Base-by-base conservation (phyloP, 768 basidiomycete genomes). In the Rhodotorula diobovata region DNA sequence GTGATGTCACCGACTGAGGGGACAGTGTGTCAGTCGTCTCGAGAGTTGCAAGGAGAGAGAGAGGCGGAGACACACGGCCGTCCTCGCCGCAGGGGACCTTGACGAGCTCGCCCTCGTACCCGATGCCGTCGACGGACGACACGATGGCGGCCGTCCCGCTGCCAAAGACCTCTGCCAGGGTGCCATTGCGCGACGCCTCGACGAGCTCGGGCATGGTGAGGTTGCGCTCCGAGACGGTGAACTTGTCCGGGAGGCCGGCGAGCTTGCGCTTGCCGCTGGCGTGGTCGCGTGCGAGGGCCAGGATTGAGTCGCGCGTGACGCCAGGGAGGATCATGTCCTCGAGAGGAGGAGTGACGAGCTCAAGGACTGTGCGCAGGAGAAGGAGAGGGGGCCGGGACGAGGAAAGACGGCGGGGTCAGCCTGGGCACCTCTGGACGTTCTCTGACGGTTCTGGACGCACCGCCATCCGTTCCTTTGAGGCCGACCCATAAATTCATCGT, bases 241-340 rank as follows among this genome's bases (percentile, higher is more conserved):
- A 59, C 81, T 87, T 66, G 75, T 84, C 78, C 16, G 86, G 82
- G 59, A 84, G 74, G 61, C 82, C 81, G 11, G 80, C 81, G 66
- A 86, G 80, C 50, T 67, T 65, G 61, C 70, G 66, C 58, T 73
- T 77, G 46, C 80, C 80, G 64, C 57, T 84, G 0, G 83, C 81
- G 73, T 91, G 90, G 16, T 86, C 87, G 25, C 85, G 82, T 9
- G 86, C 85, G 55, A 97, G 87, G 1, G 83, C 77, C 50, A 96
- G 85, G 54, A 90, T 87, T 37, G 91, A 93, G 77, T 90, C 89
- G 72, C 94, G 87, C 14, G 93, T 96, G 35, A 97, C 87, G 56
- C 94, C 78, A 4, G 93, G 93, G 4, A 98, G 86, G 77, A 97
- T 91, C 81, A 91, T 89, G 61, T 93, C 93, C 79, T 92, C 91